Base-by-base conservation (phyloP, 2,329 filamentous ascomycete species). In the Neocatenulostroma microsporum region DNA sequence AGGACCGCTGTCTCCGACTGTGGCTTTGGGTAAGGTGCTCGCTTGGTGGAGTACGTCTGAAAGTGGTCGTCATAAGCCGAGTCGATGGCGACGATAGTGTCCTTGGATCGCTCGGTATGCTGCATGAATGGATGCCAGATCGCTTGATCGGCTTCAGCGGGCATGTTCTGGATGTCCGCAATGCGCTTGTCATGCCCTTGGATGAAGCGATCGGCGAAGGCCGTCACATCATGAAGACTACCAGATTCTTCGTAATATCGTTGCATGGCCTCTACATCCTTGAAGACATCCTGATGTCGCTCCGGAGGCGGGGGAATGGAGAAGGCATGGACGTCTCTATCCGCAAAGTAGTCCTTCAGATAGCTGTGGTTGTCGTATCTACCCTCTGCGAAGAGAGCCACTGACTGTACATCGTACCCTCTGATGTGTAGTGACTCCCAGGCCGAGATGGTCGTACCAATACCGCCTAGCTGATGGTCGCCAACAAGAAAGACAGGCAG, bases 41-140 rank as follows among this genome's bases (percentile, higher is more conserved):
- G 48, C 20, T 49, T 41, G n/a, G 45, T 51, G 17, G 46, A 40
- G 35, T 54, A 63, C 0, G 78, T 79, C 53, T 89, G 81, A 57
- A 91, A 93, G 54, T 77, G 78, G 52, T 89, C 84, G 7, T 80
- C 82, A 40, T 82, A 73, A 0, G 86, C 85, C 0, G 84, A 89
- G 55, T 93, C 85, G 38, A 93, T 87, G 0, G 78, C 72, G 0
- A 78, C 72, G 30, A 93, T 84, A 11, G 76, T 75, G 2, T 76
- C 61, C 4, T 74, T 60, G 0, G 67, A 64, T 46, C 84, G 66
- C 33, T 73, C 68, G 26, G 75, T 75, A 44, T 93, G 85, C 49
- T 93, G 85, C 0, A 84, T 88, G 50, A 93, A 93, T 0, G 86
- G 85, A 49, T 89, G 89, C 85, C 85, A 93, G 25, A 93, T 86